These are phyloP conservation scores for Lactifluus echinatus DNA, from an alignment of 768 basidiomycete genomes.

Conservation along the genomic window DNA sequence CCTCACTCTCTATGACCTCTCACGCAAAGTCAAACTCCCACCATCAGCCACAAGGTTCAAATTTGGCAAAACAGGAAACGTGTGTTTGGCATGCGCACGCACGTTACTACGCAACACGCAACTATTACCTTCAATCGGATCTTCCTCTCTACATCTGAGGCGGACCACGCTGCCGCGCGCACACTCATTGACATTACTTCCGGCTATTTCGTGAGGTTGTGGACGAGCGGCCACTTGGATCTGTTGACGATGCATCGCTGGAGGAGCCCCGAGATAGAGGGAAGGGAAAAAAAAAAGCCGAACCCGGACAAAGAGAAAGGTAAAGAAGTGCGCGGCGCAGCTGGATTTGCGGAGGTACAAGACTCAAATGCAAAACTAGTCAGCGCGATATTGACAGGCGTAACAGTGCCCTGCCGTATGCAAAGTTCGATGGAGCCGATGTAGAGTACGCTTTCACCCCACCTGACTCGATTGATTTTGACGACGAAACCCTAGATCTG, in stretches of 20 bases:
- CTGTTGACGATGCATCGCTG: slow-evolving; percentile 31
- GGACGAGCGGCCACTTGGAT: slow-evolving; percentile 46
- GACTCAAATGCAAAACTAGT: slow-evolving; percentile 75
- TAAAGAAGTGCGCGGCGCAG: slow-evolving; percentile 45
- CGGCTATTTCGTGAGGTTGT: slow-evolving; percentile 87
- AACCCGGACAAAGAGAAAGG: slow-evolving; percentile 26
- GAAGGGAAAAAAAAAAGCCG: slow-evolving; percentile 23
- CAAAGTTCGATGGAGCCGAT: slow-evolving; percentile 64
- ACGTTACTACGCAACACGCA: slow-evolving; percentile 86
- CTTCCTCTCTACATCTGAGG: slow-evolving; percentile 48
- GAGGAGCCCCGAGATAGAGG: slow-evolving; percentile 28
- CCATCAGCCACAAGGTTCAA: slow-evolving; percentile 30
- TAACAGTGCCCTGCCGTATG: slow-evolving; percentile 91
- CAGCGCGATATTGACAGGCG: slow-evolving; percentile 86
- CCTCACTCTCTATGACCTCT: slow-evolving; percentile 22
- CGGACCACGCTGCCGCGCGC: slow-evolving; percentile 65
- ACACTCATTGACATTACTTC: slow-evolving; percentile 88
- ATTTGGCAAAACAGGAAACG: slow-evolving; percentile 28
- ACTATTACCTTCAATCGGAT: slow-evolving; percentile 94
- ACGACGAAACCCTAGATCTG: slow-evolving; percentile 41
- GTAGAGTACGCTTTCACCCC: slow-evolving; percentile 41
- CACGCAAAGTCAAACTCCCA: slow-evolving; percentile 31
- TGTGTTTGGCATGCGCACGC: slow-evolving; percentile 57
- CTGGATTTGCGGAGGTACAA: slow-evolving; percentile 66
- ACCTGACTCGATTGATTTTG: not conserved